Evolutionary conservation across 2,329 filamentous ascomycete species (phyloP), one percentile per base, ranked within the genome.

Genomic region (Cladosporium sp.): DNA sequence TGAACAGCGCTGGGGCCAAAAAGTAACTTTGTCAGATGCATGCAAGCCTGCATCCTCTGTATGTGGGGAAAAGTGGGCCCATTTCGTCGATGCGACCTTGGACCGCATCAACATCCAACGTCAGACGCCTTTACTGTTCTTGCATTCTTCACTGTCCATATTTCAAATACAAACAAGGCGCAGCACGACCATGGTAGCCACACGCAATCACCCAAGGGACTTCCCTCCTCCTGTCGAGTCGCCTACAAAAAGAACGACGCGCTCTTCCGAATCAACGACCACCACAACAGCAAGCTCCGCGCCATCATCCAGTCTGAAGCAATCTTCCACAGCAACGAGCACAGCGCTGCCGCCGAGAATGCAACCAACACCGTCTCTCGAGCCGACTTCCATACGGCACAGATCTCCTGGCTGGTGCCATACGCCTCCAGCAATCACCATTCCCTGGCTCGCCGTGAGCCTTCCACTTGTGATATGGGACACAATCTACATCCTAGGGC

Each of bases 391-490:
- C 20, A 37, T n/a, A 36, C 25, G 25, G 19, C 37, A 49, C 25
- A 50, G 24, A 36, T 12, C 56, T 22, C 20, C 42, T 36, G 24
- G 35, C 50, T 84, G 84, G 83, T 76, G 80, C 10, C 85, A 89
- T 67, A 84, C 80, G 0, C 82, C 84, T 3, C 82, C 82, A 12
- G 80, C 80, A 52, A 68, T 84, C 12, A 77, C 83, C 20, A 80
- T 90, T 42, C 64, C 85, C 62, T 96, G 91, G 91, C 79, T 96
- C 24, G 73, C 80, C 58, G 62, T 93, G 60, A 91, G 89, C 19
- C 75, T 94, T 15, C 90, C 89, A 1, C 80, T 95, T 60, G 90
- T 96, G 49, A 68, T 83, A 51, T 96, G 91, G 91, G 91, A 96
- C 75, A 83, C 83, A 28, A 77, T 78, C 58, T 96, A 96, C 76